Percentiles rank a stretch among this genome's conserved stretches.
phyloP scores from a whole-genome alignment of 192 early-diverging fungal species.

The Allomyces macrogynus region DNA sequence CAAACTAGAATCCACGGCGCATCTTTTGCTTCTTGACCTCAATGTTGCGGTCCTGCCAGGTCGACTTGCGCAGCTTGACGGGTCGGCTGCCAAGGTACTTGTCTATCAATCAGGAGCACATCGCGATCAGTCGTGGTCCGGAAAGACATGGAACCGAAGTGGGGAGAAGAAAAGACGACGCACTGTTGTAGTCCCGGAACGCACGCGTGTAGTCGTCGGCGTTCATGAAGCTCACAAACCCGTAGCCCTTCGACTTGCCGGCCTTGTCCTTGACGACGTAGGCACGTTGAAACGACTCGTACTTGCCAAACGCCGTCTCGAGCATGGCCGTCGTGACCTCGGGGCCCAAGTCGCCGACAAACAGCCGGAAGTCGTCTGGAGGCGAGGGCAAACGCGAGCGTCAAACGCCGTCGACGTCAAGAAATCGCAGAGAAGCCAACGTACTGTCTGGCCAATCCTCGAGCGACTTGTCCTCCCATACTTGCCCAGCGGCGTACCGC shows the following conservation, averaged over 20 bases:
- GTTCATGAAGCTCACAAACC: constrained; percentile 82
- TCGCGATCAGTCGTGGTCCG: not conserved
- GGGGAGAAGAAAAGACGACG: constrained; percentile 1
- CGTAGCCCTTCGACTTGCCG: constrained; percentile 74
- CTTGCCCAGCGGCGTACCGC: constrained; percentile 70
- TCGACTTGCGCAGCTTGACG: constrained; percentile 81
- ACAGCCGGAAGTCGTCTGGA: constrained; percentile 75
- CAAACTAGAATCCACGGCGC: constrained; percentile 10
- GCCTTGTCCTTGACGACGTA: constrained; percentile 65
- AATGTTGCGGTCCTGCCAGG: constrained; percentile 73
- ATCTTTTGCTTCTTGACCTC: constrained; percentile 35
- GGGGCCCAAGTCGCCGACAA: constrained; percentile 83
- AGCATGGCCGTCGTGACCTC: constrained; percentile 75
- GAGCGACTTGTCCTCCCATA: constrained; percentile 79
- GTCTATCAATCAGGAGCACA: constrained; percentile 19
- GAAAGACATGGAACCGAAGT: not conserved
- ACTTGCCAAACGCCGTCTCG: constrained; percentile 62
- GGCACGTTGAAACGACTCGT: constrained; percentile 57
- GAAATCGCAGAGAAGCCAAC: not conserved
- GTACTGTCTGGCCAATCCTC: constrained; percentile 65
- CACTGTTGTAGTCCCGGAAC: constrained; percentile 41
- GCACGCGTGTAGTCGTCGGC: constrained; percentile 80
- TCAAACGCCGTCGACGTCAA: no score
- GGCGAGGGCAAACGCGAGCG: not conserved
- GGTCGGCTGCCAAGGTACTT: constrained; percentile 92